Evolutionary conservation across 768 basidiomycete genomes (phyloP), one percentile per base, ranked within the genome.

Genomic region (Hygrophoropsis aurantiaca): DNA sequence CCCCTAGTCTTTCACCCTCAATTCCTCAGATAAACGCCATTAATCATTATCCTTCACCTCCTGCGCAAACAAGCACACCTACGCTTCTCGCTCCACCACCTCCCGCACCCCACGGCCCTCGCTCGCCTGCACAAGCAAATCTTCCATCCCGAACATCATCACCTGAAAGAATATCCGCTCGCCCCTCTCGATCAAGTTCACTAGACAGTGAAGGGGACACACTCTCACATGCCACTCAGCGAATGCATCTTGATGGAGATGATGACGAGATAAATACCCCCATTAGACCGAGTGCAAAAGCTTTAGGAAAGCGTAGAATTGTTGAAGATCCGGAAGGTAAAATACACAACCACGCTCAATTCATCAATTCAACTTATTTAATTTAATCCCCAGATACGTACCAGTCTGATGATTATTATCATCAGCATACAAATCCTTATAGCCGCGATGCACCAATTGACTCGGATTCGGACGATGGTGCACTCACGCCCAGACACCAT

Each of bases 281-380:
- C n/a, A 57, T 74, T 10, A 74, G 76, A 53, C 93, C 89, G 1
- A 93, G 90, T 61, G 86, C 80, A 27, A 97, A 94, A 63, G 91
- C 93, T 3, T 75, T 94, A 2, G 93, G 93, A 15, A 97, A 95
- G 70, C 77, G 89, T 55, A 78, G 73, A 56, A 79, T 84, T 13
- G 65, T 82, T 8, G 79, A 81, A 40, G 72, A 72, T 8, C 49
- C 64, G 21, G 79, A 79, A 27, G 68, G 79, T 79, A 54, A 47
- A 79, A 73, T 44, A 30, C 19, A 33, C 6, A 13, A 30, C 7
- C 27, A 7, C 13, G 6, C 27, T 49, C 36, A 30, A 27, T n/a
- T 38, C 13, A 25, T 42, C 33, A 46, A 4, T 24, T 33, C 36
- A 45, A 46, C 36, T 38, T 7, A 16, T 38, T 38, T 21, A n/a